phyloP scores from a whole-genome alignment of 352 stramenopile genomes.

The Pythium graminicola region DNA sequence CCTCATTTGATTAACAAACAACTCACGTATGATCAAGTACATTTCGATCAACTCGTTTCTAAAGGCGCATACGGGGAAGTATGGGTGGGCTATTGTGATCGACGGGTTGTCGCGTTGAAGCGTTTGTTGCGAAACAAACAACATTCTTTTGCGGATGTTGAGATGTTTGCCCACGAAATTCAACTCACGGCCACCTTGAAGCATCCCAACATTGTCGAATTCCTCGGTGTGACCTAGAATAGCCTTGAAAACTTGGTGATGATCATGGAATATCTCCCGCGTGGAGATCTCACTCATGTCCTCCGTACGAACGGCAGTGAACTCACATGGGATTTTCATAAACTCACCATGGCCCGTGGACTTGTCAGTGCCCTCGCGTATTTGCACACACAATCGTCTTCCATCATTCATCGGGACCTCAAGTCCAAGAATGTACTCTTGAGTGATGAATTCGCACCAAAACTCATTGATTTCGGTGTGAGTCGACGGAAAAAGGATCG shows the following conservation, averaged over 20 bases:
- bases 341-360: constrained; percentile 45
- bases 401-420: constrained; percentile 82
- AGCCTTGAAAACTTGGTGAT: constrained; percentile 57
- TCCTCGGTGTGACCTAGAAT: constrained; percentile 59
- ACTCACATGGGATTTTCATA: constrained; percentile 45
- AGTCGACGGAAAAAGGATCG: constrained; percentile 48
- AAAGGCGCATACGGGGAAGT: constrained; percentile 58
- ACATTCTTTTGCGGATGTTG: constrained; percentile 41
- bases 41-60: constrained; percentile 40
- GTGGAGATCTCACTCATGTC: constrained; percentile 59
- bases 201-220: constrained; percentile 52
- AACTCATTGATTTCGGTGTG: constrained; percentile 51
- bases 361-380: constrained; percentile 68
- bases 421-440: constrained; percentile 85
- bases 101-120: constrained; percentile 51
- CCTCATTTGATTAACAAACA: constrained; percentile 37
- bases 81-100: constrained; percentile 38
- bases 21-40: constrained; percentile 41
- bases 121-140: constrained; percentile 48
- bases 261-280: constrained; percentile 68
- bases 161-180: constrained; percentile 70
- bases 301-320: constrained; percentile 5
- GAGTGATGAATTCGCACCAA: constrained; percentile 33
- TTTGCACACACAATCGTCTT: constrained; percentile 64
- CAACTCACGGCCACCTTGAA: constrained; percentile 63